Percentiles rank a stretch among this genome's conserved stretches.
Conservation (phyloP, 2,329 filamentous ascomycete genomes). For the Stachybotrys chartarum region DNA sequence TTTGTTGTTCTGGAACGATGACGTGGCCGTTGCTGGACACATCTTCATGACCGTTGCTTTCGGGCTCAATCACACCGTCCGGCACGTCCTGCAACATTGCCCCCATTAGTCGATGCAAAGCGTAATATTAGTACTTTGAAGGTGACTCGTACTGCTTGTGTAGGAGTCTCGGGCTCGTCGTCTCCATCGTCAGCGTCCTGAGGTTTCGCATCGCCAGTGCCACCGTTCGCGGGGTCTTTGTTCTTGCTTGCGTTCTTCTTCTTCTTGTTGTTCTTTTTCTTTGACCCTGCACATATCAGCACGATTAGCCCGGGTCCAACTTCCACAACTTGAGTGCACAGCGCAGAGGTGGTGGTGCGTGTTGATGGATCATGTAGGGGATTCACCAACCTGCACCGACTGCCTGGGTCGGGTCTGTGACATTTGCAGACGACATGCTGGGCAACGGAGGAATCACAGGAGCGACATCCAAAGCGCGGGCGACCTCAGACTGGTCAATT, state of each 20-base stretch:
- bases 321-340: slow-evolving; percentile 1
- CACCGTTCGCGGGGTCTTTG: slow-evolving; percentile 30
- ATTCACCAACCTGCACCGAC: slow-evolving; percentile 25
- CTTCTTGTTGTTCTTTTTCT: slow-evolving; percentile 54
- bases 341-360: slow-evolving; percentile 4
- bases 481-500: slow-evolving; percentile 8
- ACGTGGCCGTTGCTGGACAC: slow-evolving; percentile 29
- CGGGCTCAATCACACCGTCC: slow-evolving; percentile 13
- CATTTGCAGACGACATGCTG: slow-evolving; percentile 33
- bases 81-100: slow-evolving; percentile 16
- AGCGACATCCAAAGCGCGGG: slow-evolving; percentile 12
- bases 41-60: slow-evolving; percentile 33
- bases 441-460: slow-evolving; percentile 9
- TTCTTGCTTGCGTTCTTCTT: slow-evolving; percentile 48
- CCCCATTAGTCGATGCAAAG: background rate
- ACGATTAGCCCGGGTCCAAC: slow-evolving; percentile 23
- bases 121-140: slow-evolving; percentile 2
- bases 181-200: slow-evolving; percentile 32
- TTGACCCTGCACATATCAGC: slow-evolving; percentile 28
- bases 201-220: slow-evolving; percentile 19
- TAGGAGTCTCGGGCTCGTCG: slow-evolving; percentile 35
- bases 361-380: background rate
- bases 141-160: slow-evolving; percentile 20
- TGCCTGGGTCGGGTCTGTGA: slow-evolving; percentile 25
- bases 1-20: slow-evolving; percentile 12